phyloP scores from a whole-genome alignment of 495 filamentous ascomycete species.

The Neurospora sp. region DNA sequence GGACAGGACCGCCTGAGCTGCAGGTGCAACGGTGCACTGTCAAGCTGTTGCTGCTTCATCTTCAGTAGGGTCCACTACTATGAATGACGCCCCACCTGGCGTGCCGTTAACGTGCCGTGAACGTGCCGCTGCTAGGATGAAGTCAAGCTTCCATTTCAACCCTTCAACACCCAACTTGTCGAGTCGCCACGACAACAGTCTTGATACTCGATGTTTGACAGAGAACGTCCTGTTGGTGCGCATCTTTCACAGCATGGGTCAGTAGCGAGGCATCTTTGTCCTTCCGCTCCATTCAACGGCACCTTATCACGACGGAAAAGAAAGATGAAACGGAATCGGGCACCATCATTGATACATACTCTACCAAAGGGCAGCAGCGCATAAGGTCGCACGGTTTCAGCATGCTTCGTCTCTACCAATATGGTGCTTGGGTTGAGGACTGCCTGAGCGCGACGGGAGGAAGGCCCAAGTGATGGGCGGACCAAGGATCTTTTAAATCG shows the following conservation, averaged over 20 bases:
- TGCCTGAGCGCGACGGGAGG: background rate
- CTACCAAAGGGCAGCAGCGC: background rate
- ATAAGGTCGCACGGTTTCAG: background rate
- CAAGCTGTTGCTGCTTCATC: background rate
- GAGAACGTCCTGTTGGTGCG: background rate
- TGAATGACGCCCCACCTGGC: background rate
- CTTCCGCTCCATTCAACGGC: background rate
- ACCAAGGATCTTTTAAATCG: background rate
- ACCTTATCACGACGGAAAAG: background rate
- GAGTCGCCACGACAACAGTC: background rate
- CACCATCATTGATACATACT: background rate
- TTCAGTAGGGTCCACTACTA: background rate
- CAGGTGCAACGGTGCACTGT: background rate
- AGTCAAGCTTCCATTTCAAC: background rate
- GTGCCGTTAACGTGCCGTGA: background rate
- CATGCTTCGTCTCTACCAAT: background rate
- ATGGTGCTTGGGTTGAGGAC: background rate
- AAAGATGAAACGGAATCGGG: background rate
- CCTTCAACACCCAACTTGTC: background rate
- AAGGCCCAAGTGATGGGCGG: background rate
- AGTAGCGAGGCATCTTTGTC: background rate
- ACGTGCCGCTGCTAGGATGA: too few species aligned
- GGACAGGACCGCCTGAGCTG: background rate
- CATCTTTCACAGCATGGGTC: background rate
- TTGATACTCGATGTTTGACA: background rate